Evolutionary conservation across 768 basidiomycete genomes (phyloP).

Genomic region (Termitomyces sp.): DNA sequence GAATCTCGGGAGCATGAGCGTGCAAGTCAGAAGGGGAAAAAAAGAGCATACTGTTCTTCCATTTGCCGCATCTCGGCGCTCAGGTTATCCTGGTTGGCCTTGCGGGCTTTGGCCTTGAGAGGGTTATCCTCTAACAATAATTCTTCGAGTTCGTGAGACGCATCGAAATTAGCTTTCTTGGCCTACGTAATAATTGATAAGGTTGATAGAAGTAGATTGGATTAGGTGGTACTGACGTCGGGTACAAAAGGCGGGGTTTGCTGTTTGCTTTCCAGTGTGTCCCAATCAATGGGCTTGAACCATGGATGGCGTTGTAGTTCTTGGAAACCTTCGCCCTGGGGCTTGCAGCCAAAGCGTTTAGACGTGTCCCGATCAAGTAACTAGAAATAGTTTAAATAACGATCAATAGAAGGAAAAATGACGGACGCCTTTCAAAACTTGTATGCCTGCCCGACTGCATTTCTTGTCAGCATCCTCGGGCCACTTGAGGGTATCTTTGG

Average conservation of each 20-base stretch:
- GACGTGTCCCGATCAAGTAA: constrained; percentile 81
- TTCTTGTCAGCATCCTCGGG: constrained; percentile 84
- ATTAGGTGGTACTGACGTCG: constrained; percentile 52
- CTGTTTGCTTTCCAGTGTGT: constrained; percentile 70
- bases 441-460: constrained; percentile 72
- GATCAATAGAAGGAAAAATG: not conserved
- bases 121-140: constrained; percentile 95
- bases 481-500: constrained; percentile 81
- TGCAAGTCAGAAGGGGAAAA: constrained; percentile 4
- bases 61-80: constrained; percentile 93
- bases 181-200: constrained; percentile 41
- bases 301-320: constrained; percentile 79
- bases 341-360: constrained; percentile 78
- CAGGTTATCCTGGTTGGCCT: constrained; percentile 83
- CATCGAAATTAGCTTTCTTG: constrained; percentile 99
- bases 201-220: not conserved
- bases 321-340: constrained; percentile 71
- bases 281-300: constrained; percentile 91
- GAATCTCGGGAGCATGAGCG: constrained; percentile 47
- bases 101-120: constrained; percentile 89
- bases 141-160: constrained; percentile 96
- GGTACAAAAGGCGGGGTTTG: constrained; percentile 82
- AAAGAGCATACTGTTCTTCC: constrained; percentile 84
- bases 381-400: constrained; percentile 31
- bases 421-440: constrained; percentile 75